Conservation (phyloP, 805 yeast species). For the Hermanozyma aechmeae region DNA sequence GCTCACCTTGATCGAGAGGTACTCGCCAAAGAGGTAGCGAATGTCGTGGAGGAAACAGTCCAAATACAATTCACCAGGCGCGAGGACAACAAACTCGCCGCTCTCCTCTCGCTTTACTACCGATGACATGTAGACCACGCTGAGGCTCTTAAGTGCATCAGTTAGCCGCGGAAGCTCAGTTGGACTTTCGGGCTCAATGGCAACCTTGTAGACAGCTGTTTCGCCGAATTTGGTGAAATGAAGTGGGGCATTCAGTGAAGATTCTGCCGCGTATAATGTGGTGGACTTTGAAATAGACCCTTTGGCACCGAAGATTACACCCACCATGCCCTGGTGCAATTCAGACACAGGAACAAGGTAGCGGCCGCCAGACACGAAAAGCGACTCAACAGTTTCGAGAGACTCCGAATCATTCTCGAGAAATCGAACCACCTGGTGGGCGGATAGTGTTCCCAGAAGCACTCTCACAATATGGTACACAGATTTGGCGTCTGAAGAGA, state of each 20-base stretch:
- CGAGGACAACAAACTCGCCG: constrained; percentile 75
- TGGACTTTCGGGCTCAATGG: constrained; percentile 75
- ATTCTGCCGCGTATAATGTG: too few species aligned
- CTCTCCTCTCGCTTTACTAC: constrained; percentile 74
- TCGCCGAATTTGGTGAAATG: constrained; percentile 35
- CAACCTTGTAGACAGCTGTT: constrained; percentile 65
- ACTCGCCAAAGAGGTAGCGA: constrained; percentile 47
- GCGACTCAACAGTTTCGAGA: constrained; percentile 25
- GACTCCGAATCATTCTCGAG: too few species aligned
- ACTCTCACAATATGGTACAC: constrained; percentile 56
- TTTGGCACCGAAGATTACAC: too few species aligned
- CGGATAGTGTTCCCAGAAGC: constrained; percentile 51
- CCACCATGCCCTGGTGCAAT: too few species aligned
- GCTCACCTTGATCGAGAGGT: constrained; percentile 69
- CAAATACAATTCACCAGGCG: constrained; percentile 80
- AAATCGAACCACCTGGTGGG: too few species aligned
- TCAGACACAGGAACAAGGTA: constrained; percentile 48
- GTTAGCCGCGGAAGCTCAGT: constrained; percentile 66
- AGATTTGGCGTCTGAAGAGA: constrained; percentile 40
- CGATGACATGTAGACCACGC: constrained; percentile 56
- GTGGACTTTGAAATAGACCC: too few species aligned
- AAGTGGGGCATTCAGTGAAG: too few species aligned
- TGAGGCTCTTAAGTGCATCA: constrained; percentile 57
- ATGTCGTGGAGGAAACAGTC: constrained; percentile 79
- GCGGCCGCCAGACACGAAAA: constrained; percentile 60